These are phyloP conservation scores for Vigna reflexopilosa DNA, from an alignment of 306 rosid genomes.

Conservation along the genomic window DNA sequence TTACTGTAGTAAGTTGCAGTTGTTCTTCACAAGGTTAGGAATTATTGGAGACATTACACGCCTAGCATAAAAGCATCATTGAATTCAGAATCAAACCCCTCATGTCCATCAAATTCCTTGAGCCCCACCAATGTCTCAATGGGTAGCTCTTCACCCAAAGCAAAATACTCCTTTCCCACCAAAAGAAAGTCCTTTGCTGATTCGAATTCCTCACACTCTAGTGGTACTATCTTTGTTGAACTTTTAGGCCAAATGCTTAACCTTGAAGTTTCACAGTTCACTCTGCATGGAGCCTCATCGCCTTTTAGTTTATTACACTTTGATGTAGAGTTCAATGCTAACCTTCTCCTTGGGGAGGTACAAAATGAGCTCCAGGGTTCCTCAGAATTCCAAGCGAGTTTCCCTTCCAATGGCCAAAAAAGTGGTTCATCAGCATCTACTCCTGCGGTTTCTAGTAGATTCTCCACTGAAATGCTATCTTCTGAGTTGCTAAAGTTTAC, in stretches of 20 bases:
- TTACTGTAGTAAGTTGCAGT: constrained; percentile 31
- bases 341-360: constrained; percentile 52
- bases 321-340: constrained; percentile 33
- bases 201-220: constrained; percentile 17
- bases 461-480: constrained; percentile 21
- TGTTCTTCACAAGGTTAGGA: neutral
- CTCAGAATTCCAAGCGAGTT: constrained; percentile 46
- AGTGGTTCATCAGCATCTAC: constrained; percentile 53
- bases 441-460: constrained; percentile 23
- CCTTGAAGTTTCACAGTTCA: constrained; percentile 45
- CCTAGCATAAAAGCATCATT: constrained; percentile 42
- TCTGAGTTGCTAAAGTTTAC: neutral
- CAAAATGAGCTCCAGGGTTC: constrained; percentile 49
- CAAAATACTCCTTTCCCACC: constrained; percentile 40
- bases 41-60: constrained; percentile 24
- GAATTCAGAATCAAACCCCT: constrained; percentile 57
- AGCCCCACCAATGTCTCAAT: constrained; percentile 68
- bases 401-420: constrained; percentile 62
- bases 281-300: constrained; percentile 1
- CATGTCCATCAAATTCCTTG: constrained; percentile 64
- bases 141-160: constrained; percentile 38
- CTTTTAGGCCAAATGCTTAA: constrained; percentile 36
- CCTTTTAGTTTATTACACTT: constrained; percentile 14
- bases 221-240: constrained; percentile 26
- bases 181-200: constrained; percentile 29